phyloP scores from a whole-genome alignment of 345 rosid genomes.

The Camelina neglecta region DNA sequence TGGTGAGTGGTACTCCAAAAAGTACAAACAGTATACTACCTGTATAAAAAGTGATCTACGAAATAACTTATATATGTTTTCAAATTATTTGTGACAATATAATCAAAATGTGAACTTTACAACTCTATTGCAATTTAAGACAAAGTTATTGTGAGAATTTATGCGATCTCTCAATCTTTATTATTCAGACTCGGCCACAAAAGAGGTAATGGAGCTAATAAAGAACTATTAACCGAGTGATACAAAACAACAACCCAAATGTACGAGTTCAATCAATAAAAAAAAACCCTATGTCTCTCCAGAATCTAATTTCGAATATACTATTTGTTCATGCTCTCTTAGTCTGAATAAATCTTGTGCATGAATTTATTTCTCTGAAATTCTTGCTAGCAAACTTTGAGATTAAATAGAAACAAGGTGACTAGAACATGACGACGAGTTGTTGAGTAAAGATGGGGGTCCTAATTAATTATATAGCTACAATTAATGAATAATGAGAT shows the following conservation, averaged over 20 bases:
- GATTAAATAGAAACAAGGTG: neutral
- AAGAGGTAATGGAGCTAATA: neutral
- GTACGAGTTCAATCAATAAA: neutral
- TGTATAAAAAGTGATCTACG: neutral
- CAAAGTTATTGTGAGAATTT: neutral
- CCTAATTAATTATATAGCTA: neutral
- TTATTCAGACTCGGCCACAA: neutral
- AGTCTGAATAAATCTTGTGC: neutral
- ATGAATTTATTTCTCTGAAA: neutral
- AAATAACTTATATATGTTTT: neutral
- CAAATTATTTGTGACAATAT: neutral
- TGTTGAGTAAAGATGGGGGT: neutral
- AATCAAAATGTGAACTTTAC: neutral
- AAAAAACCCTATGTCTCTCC: no score
- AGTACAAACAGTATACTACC: neutral
- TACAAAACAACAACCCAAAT: neutral
- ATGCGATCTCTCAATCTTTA: neutral
- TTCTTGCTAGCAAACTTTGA: neutral
- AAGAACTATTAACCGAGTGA: neutral
- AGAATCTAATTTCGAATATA: neutral
- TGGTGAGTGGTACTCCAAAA: slow-evolving; percentile 10
- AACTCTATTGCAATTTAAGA: no score
- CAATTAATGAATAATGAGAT: neutral
- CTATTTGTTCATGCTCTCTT: neutral
- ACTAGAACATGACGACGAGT: neutral